Evolutionary conservation across 1,284 basidiomycete genomes (phyloP).

Genomic region (Austroboletus novae-zelandiae): DNA sequence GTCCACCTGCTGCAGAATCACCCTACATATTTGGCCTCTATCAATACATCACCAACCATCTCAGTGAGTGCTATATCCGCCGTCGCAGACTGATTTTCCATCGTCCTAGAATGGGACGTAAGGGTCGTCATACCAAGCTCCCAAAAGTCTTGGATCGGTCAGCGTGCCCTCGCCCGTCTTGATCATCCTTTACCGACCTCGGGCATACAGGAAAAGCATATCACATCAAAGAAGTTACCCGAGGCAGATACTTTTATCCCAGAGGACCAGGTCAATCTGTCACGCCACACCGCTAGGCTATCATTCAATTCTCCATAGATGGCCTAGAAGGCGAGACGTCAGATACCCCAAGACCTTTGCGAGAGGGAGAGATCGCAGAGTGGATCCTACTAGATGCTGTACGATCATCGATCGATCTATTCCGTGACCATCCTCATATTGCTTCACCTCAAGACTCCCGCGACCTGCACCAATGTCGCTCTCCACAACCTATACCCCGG

Average conservation of each 20-base stretch:
- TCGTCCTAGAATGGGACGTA: constrained; percentile 73
- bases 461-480: constrained; percentile 87
- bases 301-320: constrained; percentile 39
- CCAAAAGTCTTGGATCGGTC: constrained; percentile 91
- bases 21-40: constrained; percentile 86
- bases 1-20: constrained; percentile 75
- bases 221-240: constrained; percentile 77
- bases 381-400: constrained; percentile 90
- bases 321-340: constrained; percentile 69
- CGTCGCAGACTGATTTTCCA: not conserved
- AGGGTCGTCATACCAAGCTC: constrained; percentile 85
- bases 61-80: constrained; percentile 46
- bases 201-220: constrained; percentile 69
- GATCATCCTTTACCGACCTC: constrained; percentile 3
- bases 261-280: constrained; percentile 45
- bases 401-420: constrained; percentile 24
- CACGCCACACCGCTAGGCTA: not conserved
- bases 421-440: constrained; percentile 8
- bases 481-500: constrained; percentile 84
- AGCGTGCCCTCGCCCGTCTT: constrained; percentile 9
- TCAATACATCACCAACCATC: constrained; percentile 56
- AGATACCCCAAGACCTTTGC: constrained; percentile 58
- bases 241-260: constrained; percentile 83
- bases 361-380: constrained; percentile 76
- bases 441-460: constrained; percentile 64